Base-by-base conservation (phyloP, 2,329 filamentous ascomycete genomes). In the Annulohypoxylon truncatum region DNA sequence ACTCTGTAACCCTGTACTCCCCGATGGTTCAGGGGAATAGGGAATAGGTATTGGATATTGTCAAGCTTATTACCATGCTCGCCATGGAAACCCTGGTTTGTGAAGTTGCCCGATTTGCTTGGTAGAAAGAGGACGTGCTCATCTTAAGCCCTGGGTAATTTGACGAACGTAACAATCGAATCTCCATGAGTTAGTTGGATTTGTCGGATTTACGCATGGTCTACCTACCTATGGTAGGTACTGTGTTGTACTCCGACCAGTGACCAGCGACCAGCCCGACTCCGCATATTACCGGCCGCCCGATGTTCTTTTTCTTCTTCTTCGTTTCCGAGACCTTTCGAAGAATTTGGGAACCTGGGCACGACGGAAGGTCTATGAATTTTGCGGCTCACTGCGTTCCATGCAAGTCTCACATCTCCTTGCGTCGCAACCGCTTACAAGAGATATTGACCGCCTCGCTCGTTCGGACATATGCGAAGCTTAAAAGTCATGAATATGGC, bases 381-480 rank as follows among this genome's bases (percentile, higher is more conserved):
- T 47, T 61, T 68, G 63, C 59, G 66, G 63, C 63, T 69, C 66
- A 54, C 47, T 47, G 47, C 52, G 48, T 46, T 44, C 48, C 59
- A 65, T 53, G 57, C 64, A 28, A 57, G 61, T 64, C 61, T 65
- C 44, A 60, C 57, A 31, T 63, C 61, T 42, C 64, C 51, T 65
- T 63, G 40, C 61, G 40, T 67, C 57, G 50, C 24, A 60, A 53
- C 60, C 13, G 58, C 56, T 63, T 63, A 63, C 53, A 51, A 60
- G 24, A 22, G 42, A 46, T 29, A 51, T 66, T 68, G 67, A 70
- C 67, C 67, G 67, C 67, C 55, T 64, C 55, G 31, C 48, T 48
- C 35, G 24, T 55, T 56, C 67, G 67, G 67, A 70, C 64, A 68
- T 70, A 31, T 68, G 64, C 67, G 67, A 70, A 61, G 67, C 52